Percentiles rank a stretch among this genome's conserved stretches.
These are phyloP conservation scores for Alternaria infectoria DNA, from an alignment of 2,329 filamentous ascomycete species.

Conservation along the genomic window DNA sequence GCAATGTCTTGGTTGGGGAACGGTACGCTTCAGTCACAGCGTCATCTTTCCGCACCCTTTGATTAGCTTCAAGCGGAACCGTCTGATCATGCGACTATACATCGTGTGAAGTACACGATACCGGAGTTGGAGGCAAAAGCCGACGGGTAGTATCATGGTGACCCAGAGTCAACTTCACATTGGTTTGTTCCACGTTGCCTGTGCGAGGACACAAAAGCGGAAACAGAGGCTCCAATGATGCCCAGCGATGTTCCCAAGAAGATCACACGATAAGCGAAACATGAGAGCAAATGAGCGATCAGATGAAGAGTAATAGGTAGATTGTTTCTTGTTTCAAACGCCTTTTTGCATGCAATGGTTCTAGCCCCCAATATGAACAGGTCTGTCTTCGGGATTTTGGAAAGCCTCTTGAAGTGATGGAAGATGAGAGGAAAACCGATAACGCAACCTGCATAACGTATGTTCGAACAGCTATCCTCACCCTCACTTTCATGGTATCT, in stretches of 20 bases:
- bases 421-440: constrained; percentile 3
- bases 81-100: constrained; percentile 15
- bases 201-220: constrained; percentile 10
- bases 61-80: not conserved
- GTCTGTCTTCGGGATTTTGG: constrained; percentile 17
- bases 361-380: constrained; percentile 23
- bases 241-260: not conserved
- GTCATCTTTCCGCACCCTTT: not conserved
- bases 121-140: not conserved
- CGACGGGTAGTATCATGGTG: constrained; percentile 15
- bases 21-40: constrained; percentile 1
- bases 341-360: constrained; percentile 36
- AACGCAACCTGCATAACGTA: constrained; percentile 6
- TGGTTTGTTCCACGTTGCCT: constrained; percentile 41
- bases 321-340: constrained; percentile 37
- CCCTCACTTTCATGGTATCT: constrained; percentile 1
- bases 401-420: constrained; percentile 9
- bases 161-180: constrained; percentile 11
- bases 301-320: constrained; percentile 12
- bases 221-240: constrained; percentile 6
- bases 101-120: constrained; percentile 11
- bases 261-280: not conserved
- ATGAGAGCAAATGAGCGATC: not conserved
- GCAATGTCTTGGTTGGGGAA: constrained; percentile 5
- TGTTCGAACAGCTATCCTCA: constrained; percentile 9